Conservation (phyloP, 441 rosid genomes). For the Hypseocharis bilobata region DNA sequence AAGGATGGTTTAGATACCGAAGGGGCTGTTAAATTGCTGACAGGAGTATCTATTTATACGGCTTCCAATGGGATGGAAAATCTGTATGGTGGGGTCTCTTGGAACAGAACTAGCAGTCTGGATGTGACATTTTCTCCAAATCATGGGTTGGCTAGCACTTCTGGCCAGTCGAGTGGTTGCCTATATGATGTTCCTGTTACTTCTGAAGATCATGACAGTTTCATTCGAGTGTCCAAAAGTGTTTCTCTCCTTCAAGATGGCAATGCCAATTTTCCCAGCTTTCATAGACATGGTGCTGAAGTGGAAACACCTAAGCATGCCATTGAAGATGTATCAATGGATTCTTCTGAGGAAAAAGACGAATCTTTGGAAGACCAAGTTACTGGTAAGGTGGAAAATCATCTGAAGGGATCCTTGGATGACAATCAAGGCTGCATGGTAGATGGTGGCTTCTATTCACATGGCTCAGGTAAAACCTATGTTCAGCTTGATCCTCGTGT, state of each 20-base stretch:
- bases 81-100: slow-evolving; percentile 20
- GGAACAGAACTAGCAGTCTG: slow-evolving; percentile 14
- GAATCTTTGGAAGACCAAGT: slow-evolving; percentile 18
- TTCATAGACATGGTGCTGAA: slow-evolving; percentile 16
- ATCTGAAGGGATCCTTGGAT: too few relatives aligned
- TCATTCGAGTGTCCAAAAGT: slow-evolving; percentile 24
- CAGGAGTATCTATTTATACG: slow-evolving; percentile 22
- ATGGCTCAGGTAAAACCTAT: slow-evolving; percentile 14
- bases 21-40: slow-evolving; percentile 19
- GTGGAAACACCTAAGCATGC: slow-evolving; percentile 16
- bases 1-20: slow-evolving; percentile 21
- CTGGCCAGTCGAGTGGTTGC: slow-evolving; percentile 22
- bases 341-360: slow-evolving; percentile 21
- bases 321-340: slow-evolving; percentile 22
- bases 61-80: slow-evolving; percentile 22
- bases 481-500: slow-evolving; percentile 2
- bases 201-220: slow-evolving; percentile 25
- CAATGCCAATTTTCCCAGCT: slow-evolving; percentile 20
- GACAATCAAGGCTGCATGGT: slow-evolving; percentile 8
- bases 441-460: slow-evolving; percentile 22
- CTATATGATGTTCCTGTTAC: slow-evolving; percentile 16
- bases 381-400: slow-evolving; percentile 18
- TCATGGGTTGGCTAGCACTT: slow-evolving; percentile 27
- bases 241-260: slow-evolving; percentile 34
- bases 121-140: slow-evolving; percentile 20